Conservation (phyloP, 805 yeast genomes). For the Metschnikowia peoriensis region DNA sequence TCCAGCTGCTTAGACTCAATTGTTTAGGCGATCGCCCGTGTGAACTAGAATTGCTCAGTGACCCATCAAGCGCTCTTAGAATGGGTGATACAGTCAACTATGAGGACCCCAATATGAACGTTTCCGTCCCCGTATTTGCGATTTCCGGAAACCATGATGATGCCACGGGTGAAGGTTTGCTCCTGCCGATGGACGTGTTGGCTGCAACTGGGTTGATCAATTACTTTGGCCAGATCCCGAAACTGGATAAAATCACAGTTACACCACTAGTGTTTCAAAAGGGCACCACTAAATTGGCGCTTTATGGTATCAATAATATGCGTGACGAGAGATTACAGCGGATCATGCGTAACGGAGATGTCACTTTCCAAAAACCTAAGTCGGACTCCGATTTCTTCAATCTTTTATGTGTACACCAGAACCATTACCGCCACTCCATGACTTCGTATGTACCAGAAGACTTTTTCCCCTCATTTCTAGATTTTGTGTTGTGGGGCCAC, state of each 20-base stretch:
- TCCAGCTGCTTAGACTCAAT: slow-evolving; percentile 61
- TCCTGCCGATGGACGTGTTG: slow-evolving; percentile 84
- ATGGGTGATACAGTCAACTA: slow-evolving; percentile 75
- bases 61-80: slow-evolving; percentile 61
- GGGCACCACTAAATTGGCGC: slow-evolving; percentile 76
- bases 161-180: slow-evolving; percentile 79
- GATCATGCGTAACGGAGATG: slow-evolving; percentile 76
- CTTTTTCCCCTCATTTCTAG: slow-evolving; percentile 76
- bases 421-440: slow-evolving; percentile 76
- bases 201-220: slow-evolving; percentile 80
- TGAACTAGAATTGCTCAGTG: slow-evolving; percentile 78
- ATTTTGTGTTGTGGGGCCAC: slow-evolving; percentile 94
- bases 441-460: slow-evolving; percentile 83
- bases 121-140: slow-evolving; percentile 86
- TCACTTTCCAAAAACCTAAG: slow-evolving; percentile 72
- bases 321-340: slow-evolving; percentile 86
- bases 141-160: slow-evolving; percentile 97
- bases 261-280: slow-evolving; percentile 79
- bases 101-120: slow-evolving; percentile 86
- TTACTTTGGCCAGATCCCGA: slow-evolving; percentile 81
- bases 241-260: slow-evolving; percentile 71
- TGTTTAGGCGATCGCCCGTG: slow-evolving; percentile 89
- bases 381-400: slow-evolving; percentile 73
- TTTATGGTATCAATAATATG: slow-evolving; percentile 86
- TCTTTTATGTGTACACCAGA: slow-evolving; percentile 86